Base-by-base conservation (phyloP, 441 rosid genomes). In the Gossypium aridum region DNA sequence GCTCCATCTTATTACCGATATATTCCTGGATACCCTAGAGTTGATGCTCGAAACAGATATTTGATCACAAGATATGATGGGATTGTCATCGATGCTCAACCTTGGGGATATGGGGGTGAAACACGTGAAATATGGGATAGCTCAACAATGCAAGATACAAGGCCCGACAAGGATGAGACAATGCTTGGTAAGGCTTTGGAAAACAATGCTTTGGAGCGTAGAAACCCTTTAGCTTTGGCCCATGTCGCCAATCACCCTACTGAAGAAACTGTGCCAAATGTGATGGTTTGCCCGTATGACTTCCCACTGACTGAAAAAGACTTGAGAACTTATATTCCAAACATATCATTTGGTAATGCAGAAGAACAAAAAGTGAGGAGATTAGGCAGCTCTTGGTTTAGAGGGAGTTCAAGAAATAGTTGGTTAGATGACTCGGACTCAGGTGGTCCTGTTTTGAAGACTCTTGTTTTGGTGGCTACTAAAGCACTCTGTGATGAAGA, bases 191-290 rank as follows among this genome's bases (percentile, higher is more conserved):
- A 85, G 82, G 97, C 97, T 25, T 75, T 86, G 72, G 78, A 87
- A 79, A 89, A 78, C 70, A 28, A 28, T 28, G 34, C 34, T 66
- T 74, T 91, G 79, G 98, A 94, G 84, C 79, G 85, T 77, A 87
- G 97, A 82, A 94, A 92, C 75, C 97, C 98, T 4, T 78, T 92
- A 76, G 95, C 94, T 54, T 80, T 87, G 76, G 97, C 94, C 78
- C 98, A 94, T 82, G 88, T 86, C 71, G 85, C 86, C 4, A 94
- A 90, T 75, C 94, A 94, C 73, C 87, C 93, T 2, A 85, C 85
- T 0, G 83, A 88, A 81, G 95, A 80, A 14, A 81, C 82, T 88
- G 85, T 72, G 64, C 93, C 96, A n/a, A 94, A 94, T 80, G 97
- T 88, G 43, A 92, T 91, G 94, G 76, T 91, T 63, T 92, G 92